Base-by-base conservation (phyloP, 1,284 basidiomycete species). In the Sanghuangporus baumii region DNA sequence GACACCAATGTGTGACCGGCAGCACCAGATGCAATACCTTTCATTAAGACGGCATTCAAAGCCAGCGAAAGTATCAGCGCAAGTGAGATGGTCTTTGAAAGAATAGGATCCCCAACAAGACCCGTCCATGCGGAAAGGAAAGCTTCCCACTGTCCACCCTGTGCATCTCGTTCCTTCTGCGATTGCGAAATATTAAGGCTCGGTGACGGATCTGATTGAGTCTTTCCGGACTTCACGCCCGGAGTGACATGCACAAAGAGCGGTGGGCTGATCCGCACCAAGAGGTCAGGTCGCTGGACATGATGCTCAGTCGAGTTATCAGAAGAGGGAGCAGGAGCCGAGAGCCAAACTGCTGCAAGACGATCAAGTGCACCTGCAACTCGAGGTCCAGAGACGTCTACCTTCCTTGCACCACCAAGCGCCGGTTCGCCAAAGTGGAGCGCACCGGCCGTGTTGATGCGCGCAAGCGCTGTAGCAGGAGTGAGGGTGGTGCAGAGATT, bases 41-140 rank as follows among this genome's bases (percentile, higher is more conserved):
- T 96, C 66, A 99, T 82, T 38, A 99, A 80, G 73, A 95, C 98
- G 1, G 94, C 95, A 70, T 99, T 99, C 66, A 99, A 80, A 66
- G 90, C 86, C 66, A 99, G 89, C 66, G 90, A 94, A 67, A 96
- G 84, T 2, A 87, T 89, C 38, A 99, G 85, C 16, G 91, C 81
- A 59, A 95, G 81, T 60, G 98, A 91, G 70, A 99, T 96, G 93
- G 94, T 97, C 79, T 99, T 99, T 71, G 87, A 90, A 68, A 99
- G 78, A 60, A 98, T 86, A 0, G 96, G 96, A 72, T 99, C 96
- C 37, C 94, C 94, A 59, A 98, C 94, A 66, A 98, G 86, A n/a
- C 81, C 79, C 7, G 93, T 94, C 96, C 96, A 98, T n/a, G 86
- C 84, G 46, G 86, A 87, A 90, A 98, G 93, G 79, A 97, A 94